A percentile compares a stretch with the other conserved stretches of the same genome.
phyloP scores from a whole-genome alignment of 2,329 filamentous ascomycete species.

The Colletotrichum sp. region DNA sequence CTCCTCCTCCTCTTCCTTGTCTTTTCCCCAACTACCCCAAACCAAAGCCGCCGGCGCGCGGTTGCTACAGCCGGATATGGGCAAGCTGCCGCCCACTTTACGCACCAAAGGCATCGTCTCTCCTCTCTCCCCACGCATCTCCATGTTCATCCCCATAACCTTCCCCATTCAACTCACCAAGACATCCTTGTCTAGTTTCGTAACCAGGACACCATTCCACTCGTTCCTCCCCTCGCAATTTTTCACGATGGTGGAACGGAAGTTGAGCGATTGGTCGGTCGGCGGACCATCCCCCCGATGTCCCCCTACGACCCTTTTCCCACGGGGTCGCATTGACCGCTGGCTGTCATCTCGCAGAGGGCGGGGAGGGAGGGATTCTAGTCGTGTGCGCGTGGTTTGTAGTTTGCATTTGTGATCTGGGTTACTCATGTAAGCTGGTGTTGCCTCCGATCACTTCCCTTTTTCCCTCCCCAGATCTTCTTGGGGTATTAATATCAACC shows the following conservation, averaged over 20 bases:
- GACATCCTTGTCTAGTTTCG: conserved; percentile 5
- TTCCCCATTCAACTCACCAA: neutral
- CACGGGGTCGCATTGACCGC: conserved; percentile 13
- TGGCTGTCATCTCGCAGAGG: neutral
- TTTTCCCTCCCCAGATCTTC: neutral
- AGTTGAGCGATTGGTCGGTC: conserved; percentile 12
- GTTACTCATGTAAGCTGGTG: neutral
- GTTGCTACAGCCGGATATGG: neutral
- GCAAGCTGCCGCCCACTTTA: conserved; percentile 10
- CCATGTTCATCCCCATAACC: conserved; percentile 16
- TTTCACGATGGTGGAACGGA: conserved; percentile 12
- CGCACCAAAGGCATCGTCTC: neutral
- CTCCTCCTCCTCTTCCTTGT: neutral
- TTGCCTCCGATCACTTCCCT: neutral
- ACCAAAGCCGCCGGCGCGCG: neutral
- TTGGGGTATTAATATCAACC: conserved; percentile 11
- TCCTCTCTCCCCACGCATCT: conserved; percentile 14
- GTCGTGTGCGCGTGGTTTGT: neutral
- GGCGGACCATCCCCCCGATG: neutral
- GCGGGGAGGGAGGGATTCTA: neutral
- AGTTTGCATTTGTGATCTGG: conserved; percentile 5
- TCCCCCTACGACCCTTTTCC: neutral
- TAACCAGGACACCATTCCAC: neutral
- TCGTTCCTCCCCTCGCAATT: neutral
- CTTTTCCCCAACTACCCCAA: conserved; percentile 15